A percentile compares a stretch with the other conserved stretches of the same genome.
These are phyloP conservation scores for Pythium volutum DNA, from an alignment of 352 stramenopile species.

Conservation along the genomic window DNA sequence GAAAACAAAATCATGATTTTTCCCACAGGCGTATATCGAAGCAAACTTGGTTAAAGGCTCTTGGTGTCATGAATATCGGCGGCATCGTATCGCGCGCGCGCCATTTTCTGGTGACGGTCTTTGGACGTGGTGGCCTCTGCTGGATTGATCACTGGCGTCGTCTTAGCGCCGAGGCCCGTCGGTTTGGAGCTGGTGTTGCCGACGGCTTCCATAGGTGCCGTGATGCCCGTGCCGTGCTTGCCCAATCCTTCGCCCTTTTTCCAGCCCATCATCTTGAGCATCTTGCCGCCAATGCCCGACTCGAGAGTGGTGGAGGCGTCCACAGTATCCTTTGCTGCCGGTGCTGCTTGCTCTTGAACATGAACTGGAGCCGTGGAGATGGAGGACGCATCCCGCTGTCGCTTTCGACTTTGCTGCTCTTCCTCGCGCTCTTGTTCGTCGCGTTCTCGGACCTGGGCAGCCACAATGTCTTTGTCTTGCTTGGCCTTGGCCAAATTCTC, in stretches of 20 bases:
- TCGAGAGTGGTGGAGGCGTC: slow-evolving; percentile 30
- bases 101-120: slow-evolving; percentile 59
- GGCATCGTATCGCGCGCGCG: slow-evolving; percentile 56
- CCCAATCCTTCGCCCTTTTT: slow-evolving; percentile 79
- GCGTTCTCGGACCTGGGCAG: slow-evolving; percentile 56
- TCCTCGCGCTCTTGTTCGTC: slow-evolving; percentile 43
- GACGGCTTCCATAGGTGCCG: slow-evolving; percentile 47
- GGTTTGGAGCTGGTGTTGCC: slow-evolving; percentile 41
- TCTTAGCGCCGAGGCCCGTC: slow-evolving; percentile 48
- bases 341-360: neutral
- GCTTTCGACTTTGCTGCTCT: slow-evolving; percentile 17
- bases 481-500: slow-evolving; percentile 78
- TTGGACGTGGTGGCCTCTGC: slow-evolving; percentile 54
- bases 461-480: slow-evolving; percentile 61
- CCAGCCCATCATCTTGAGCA: slow-evolving; percentile 89
- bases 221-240: slow-evolving; percentile 80
- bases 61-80: slow-evolving; percentile 18
- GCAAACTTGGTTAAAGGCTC: slow-evolving; percentile 2
- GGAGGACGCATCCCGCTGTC: slow-evolving; percentile 7
- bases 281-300: slow-evolving; percentile 72
- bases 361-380: neutral
- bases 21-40: neutral
- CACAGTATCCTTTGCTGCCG: slow-evolving; percentile 13
- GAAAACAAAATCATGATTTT: neutral
- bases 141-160: slow-evolving; percentile 36